Conservation (phyloP, 1,139 yeast genomes). For the Geotrichum reessii region DNA sequence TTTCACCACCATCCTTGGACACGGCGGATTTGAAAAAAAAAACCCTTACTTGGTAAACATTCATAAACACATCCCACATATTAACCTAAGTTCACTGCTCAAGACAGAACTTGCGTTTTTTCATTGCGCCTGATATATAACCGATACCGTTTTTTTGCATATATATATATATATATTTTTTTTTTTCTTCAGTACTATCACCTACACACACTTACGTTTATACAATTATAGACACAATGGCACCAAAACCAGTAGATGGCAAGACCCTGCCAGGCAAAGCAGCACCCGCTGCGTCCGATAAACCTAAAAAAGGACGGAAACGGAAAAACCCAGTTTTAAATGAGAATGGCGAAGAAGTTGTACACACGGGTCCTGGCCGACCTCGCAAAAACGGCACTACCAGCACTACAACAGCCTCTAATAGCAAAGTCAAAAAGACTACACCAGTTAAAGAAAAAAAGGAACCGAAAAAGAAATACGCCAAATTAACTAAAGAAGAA, state of each 20-base stretch:
- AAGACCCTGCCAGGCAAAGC: background rate
- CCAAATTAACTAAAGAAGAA: constrained; percentile 17
- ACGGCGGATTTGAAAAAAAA: no score
- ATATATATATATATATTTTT: background rate
- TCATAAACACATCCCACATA: no score
- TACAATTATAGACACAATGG: background rate
- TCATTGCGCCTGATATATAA: no score
- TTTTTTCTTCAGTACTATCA: background rate
- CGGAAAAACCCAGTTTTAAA: constrained; percentile 16
- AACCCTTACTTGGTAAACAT: no score
- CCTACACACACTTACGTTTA: background rate
- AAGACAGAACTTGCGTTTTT: no score
- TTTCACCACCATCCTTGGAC: no score
- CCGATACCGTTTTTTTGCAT: no score
- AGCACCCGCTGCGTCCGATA: background rate
- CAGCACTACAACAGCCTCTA: background rate
- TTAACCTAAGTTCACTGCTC: no score
- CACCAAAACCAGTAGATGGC: background rate
- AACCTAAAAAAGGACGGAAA: constrained; percentile 18
- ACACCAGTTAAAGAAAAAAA: constrained; percentile 1
- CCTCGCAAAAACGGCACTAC: constrained; percentile 12
- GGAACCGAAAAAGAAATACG: constrained; percentile 16
- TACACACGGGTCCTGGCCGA: constrained; percentile 16
- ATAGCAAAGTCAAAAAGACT: constrained; percentile 1
- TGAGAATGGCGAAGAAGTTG: constrained; percentile 5